Base-by-base conservation (phyloP, 345 rosid genomes). In the Melaleuca quinquenervia region DNA sequence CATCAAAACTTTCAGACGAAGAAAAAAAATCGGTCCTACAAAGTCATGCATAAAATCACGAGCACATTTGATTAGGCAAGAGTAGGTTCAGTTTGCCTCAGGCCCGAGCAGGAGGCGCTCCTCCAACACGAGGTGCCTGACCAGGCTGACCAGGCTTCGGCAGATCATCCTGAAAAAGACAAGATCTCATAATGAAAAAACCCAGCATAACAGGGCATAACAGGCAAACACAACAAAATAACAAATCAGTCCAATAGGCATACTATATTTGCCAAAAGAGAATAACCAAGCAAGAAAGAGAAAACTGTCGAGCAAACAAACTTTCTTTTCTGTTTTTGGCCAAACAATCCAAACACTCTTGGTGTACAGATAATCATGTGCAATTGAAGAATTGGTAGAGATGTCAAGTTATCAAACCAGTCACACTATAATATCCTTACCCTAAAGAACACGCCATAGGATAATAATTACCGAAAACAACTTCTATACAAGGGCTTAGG, bases 81-180 rank as follows among this genome's bases (percentile, higher is more conserved):
- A 70, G 14, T 36, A 36, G 4, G 53, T 6, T 54, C 6, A 56
- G 27, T 76, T 62, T 70, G 80, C 80, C 92, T 90, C 83, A 94
- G 21, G 94, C 18, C 21, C 96, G 94, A 64, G 92, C 88, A 27
- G 95, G 90, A 21, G 55, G 53, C 10, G 90, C 95, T 84, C 87
- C 93, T 50, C 92, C 98, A 6, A 91, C 91, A 36, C 93, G 98
- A 48, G 93, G 90, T 12, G 93, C 96, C 86, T 88, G 89, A 12
- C 91, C 89, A 56, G 89, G 88, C 84, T 90, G 92, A 62, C 88
- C 90, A 44, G 92, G 90, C 86, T 86, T 89, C 1, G 88, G 87
- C 6, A 6, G 1, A 44, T 89, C 92, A 54, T 90, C 97, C 97
- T 96, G 92, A 70, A 58, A 20, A 75, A 3, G 13, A 22, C 1